phyloP scores from a whole-genome alignment of 2,329 filamentous ascomycete genomes.

The Metarhizium anisopliae region DNA sequence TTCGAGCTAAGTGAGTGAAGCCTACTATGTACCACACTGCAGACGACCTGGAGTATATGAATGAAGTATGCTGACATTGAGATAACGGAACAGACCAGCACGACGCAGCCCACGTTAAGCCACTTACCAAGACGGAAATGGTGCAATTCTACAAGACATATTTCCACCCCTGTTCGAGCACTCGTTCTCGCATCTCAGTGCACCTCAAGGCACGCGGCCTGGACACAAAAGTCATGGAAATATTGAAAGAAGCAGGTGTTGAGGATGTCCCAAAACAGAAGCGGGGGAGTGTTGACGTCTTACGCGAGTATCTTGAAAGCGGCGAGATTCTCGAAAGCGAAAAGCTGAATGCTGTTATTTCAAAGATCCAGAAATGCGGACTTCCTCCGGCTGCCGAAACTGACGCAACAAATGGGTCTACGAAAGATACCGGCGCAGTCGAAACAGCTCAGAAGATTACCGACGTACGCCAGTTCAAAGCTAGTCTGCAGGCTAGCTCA shows the following conservation, averaged over 20 bases:
- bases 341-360: constrained; percentile 39
- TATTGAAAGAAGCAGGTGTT: constrained; percentile 27
- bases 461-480: constrained; percentile 75
- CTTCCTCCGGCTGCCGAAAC: constrained; percentile 24
- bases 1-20: constrained; percentile 66
- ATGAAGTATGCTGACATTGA: not conserved
- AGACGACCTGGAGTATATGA: not conserved
- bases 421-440: constrained; percentile 33
- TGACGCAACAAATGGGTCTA: constrained; percentile 22
- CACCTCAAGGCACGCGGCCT: constrained; percentile 70
- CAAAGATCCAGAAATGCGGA: constrained; percentile 34
- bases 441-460: constrained; percentile 51
- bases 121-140: constrained; percentile 71
- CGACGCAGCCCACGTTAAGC: constrained; percentile 67
- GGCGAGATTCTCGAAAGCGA: constrained; percentile 39
- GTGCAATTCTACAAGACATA: constrained; percentile 67
- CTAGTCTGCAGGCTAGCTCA: constrained; percentile 59
- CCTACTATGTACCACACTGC: not conserved
- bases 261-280: constrained; percentile 31
- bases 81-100: constrained; percentile 45
- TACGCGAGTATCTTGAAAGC: constrained; percentile 41
- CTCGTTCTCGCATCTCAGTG: constrained; percentile 74
- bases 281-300: constrained; percentile 37
- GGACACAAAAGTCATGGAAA: constrained; percentile 33
- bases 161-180: constrained; percentile 64